Conservation (phyloP, 2,329 filamentous ascomycete species). For the Fusarium sp. region DNA sequence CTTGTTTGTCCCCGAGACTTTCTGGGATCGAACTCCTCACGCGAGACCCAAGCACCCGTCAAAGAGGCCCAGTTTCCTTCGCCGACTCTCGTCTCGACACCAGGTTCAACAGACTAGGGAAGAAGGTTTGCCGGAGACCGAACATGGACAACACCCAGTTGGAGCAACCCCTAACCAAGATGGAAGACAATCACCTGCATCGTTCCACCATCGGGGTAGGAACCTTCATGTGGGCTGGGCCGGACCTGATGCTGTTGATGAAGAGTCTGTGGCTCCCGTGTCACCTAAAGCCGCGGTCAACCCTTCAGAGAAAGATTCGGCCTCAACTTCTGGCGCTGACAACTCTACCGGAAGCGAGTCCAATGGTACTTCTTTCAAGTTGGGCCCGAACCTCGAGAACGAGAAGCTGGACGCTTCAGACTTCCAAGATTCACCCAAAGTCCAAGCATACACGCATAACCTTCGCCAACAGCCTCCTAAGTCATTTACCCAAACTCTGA, state of each 20-base stretch:
- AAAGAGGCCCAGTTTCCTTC: slow-evolving; percentile 59
- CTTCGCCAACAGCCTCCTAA: slow-evolving; percentile 74
- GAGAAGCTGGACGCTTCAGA: slow-evolving; percentile 56
- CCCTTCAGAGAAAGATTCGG: background rate
- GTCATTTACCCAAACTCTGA: slow-evolving; percentile 79
- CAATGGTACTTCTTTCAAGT: slow-evolving; percentile 40
- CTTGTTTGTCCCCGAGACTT: slow-evolving; percentile 93
- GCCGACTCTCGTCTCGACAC: slow-evolving; percentile 59
- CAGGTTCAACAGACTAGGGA: slow-evolving; percentile 25
- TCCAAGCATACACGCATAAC: slow-evolving; percentile 73
- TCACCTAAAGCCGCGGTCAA: slow-evolving; percentile 7
- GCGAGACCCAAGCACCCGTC: slow-evolving; percentile 47
- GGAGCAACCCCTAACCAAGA: slow-evolving; percentile 58
- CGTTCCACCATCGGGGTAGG: slow-evolving; percentile 40
- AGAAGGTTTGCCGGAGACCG: slow-evolving; percentile 3
- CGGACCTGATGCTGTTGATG: slow-evolving; percentile 20
- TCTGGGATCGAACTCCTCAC: slow-evolving; percentile 86
- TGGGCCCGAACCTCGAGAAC: slow-evolving; percentile 52
- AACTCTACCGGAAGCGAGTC: slow-evolving; percentile 36
- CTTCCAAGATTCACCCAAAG: slow-evolving; percentile 49
- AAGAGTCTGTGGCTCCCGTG: slow-evolving; percentile 6
- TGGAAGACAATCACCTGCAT: slow-evolving; percentile 6
- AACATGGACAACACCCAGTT: slow-evolving; percentile 58
- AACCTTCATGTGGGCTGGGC: slow-evolving; percentile 69
- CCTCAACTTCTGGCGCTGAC: background rate